phyloP scores from a whole-genome alignment of 2,329 filamentous ascomycete species.

The Apiospora phragmitis region DNA sequence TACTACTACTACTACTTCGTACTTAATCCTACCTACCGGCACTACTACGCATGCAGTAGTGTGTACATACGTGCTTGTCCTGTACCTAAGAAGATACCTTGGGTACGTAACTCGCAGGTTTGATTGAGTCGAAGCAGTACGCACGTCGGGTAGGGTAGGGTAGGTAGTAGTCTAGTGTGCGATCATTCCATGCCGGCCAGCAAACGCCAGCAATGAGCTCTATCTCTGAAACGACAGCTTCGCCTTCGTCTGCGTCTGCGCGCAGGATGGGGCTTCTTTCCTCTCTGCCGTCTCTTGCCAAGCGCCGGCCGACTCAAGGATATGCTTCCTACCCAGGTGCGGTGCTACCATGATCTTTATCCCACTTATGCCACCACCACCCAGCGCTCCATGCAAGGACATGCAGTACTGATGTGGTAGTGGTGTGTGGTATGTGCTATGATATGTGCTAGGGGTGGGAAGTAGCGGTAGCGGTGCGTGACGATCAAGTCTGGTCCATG shows the following conservation, averaged over 20 bases:
- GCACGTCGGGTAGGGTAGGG: neutral
- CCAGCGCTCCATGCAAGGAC: neutral
- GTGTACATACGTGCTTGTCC: neutral
- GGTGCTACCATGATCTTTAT: neutral
- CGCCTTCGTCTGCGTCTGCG: neutral
- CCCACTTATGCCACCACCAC: neutral
- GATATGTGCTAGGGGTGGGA: neutral
- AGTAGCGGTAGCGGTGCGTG: neutral
- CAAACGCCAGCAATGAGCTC: neutral
- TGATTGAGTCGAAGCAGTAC: neutral
- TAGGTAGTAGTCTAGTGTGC: neutral
- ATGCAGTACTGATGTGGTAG: neutral
- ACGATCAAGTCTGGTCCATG: slow-evolving; percentile 1
- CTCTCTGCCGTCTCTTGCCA: neutral
- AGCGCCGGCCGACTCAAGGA: neutral
- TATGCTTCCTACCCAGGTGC: neutral
- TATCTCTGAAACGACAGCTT: neutral
- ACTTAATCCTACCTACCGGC: slow-evolving; percentile 3
- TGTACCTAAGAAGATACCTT: neutral
- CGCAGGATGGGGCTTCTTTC: neutral
- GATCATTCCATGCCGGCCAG: neutral
- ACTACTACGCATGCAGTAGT: neutral
- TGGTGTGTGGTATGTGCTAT: neutral
- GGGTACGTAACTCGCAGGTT: neutral
- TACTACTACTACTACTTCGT: neutral